Conservation (phyloP, 371 early-diverging fungal genomes). For the Mucor lusitanicus region DNA sequence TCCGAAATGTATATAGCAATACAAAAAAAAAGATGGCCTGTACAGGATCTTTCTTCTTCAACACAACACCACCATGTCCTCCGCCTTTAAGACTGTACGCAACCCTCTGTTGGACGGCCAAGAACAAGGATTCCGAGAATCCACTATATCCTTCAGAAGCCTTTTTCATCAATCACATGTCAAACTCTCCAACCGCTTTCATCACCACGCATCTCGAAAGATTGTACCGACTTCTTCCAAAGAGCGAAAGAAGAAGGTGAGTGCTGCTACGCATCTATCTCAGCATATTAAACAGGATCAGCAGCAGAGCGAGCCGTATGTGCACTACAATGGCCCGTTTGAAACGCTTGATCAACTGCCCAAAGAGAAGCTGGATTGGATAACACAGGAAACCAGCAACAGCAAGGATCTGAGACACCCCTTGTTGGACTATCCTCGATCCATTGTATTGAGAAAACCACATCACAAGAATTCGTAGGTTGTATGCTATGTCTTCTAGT, state of each 20-base stretch:
- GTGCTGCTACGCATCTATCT: neutral
- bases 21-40: neutral
- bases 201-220: neutral
- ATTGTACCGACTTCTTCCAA: conserved; percentile 11
- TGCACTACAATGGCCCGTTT: conserved; percentile 45
- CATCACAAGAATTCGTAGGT: conserved; percentile 14
- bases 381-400: conserved; percentile 24
- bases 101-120: conserved; percentile 10
- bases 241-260: neutral
- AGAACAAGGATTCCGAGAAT: neutral
- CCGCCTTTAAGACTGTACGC: conserved; percentile 2
- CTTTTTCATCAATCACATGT: neutral
- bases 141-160: neutral
- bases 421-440: conserved; percentile 23
- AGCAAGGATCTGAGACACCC: conserved; percentile 24
- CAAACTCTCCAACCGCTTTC: neutral
- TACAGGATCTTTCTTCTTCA: neutral
- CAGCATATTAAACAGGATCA: conserved; percentile 4
- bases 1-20: neutral
- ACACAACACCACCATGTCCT: neutral
- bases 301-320: conserved; percentile 26
- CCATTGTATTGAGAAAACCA: conserved; percentile 45
- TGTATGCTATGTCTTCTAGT: neutral
- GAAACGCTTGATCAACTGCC: conserved; percentile 46
- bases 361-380: conserved; percentile 42